phyloP scores from a whole-genome alignment of 441 rosid species.

The Gossypium lobatum region DNA sequence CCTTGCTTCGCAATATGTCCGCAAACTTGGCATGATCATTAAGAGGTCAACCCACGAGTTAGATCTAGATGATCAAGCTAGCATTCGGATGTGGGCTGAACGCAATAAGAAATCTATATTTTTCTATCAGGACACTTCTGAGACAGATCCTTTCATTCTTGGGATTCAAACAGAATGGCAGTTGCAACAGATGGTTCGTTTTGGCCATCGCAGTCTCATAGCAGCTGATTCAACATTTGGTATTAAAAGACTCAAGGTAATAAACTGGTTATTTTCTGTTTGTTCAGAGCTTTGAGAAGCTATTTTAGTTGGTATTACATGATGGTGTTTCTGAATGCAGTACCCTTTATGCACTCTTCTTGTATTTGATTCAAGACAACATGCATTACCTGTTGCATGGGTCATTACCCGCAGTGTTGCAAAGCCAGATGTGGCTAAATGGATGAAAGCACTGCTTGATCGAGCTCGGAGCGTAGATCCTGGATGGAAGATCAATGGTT shows the following conservation, averaged over 20 bases:
- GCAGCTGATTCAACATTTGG: slow-evolving; percentile 93
- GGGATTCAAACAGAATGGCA: slow-evolving; percentile 99
- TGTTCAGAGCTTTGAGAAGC: not conserved
- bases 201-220: slow-evolving; percentile 76
- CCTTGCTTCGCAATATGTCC: slow-evolving; percentile 92
- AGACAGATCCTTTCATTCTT: slow-evolving; percentile 62
- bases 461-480: slow-evolving; percentile 60
- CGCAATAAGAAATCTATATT: slow-evolving; percentile 84
- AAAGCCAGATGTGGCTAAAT: slow-evolving; percentile 73
- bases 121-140: slow-evolving; percentile 77
- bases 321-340: slow-evolving; percentile 39
- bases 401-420: slow-evolving; percentile 84
- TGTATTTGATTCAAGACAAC: slow-evolving; percentile 93
- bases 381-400: slow-evolving; percentile 92
- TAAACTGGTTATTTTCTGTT: not conserved
- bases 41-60: slow-evolving; percentile 84
- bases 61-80: slow-evolving; percentile 90
- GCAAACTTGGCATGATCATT: slow-evolving; percentile 89
- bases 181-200: slow-evolving; percentile 86
- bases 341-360: slow-evolving; percentile 89
- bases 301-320: slow-evolving; percentile 10
- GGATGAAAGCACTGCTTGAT: slow-evolving; percentile 78
- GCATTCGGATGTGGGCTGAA: slow-evolving; percentile 89
- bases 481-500: slow-evolving; percentile 75
- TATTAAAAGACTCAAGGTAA: slow-evolving; percentile 85